Conservation (phyloP, 2,329 filamentous ascomycete species). For the Talaromyces sp. region DNA sequence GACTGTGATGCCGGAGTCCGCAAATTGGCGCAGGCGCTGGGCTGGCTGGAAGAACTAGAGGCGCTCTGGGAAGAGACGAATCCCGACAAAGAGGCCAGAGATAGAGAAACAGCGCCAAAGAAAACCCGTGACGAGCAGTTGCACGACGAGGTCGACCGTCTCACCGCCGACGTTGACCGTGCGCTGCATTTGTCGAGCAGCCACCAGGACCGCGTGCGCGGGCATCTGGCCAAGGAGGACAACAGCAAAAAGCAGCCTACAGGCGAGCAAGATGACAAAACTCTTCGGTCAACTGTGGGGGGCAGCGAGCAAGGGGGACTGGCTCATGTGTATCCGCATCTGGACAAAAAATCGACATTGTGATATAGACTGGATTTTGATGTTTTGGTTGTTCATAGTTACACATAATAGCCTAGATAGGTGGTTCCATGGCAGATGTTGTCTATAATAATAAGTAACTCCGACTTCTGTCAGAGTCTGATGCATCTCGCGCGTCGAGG, state of each 20-base stretch:
- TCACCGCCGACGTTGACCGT: conserved; percentile 55
- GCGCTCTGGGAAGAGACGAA: conserved; percentile 65
- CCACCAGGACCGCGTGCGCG: conserved; percentile 38
- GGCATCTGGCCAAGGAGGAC: conserved; percentile 20
- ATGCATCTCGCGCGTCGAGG: neutral
- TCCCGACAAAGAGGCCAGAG: conserved; percentile 53
- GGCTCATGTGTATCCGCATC: conserved; percentile 33
- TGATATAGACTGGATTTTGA: neutral
- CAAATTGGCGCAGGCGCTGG: conserved; percentile 70
- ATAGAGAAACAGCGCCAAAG: conserved; percentile 30
- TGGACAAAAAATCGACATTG: conserved; percentile 16
- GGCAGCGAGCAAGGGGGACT: conserved; percentile 17
- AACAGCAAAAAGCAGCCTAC: neutral
- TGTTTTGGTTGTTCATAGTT: neutral
- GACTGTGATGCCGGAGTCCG: conserved; percentile 80
- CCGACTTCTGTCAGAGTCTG: neutral
- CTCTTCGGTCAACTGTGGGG: conserved; percentile 1
- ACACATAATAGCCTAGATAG: neutral
- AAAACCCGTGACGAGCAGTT: conserved; percentile 52
- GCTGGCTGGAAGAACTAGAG: conserved; percentile 83
- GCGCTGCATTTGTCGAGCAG: conserved; percentile 46
- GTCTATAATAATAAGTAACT: neutral
- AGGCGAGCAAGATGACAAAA: neutral
- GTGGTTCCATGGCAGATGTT: neutral
- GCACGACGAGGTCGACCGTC: conserved; percentile 53